Percentiles rank a stretch among this genome's conserved stretches.
Conservation (phyloP, 805 yeast genomes). For the Tetrapisispora taiwanensis region DNA sequence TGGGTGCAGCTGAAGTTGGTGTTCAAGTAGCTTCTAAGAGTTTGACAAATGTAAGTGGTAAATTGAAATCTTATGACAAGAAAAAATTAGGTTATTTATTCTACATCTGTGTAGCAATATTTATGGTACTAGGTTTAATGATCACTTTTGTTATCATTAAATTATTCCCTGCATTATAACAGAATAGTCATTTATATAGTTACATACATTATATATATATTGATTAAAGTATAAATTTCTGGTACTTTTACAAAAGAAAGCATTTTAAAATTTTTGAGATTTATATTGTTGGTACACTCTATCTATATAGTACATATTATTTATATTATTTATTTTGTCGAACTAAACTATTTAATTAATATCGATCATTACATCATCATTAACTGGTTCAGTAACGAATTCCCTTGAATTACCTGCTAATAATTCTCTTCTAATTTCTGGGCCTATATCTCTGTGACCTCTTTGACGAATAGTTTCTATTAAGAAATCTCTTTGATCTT, state of each 20-base stretch:
- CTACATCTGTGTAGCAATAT: slow-evolving; percentile 17
- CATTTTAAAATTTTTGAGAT: no score
- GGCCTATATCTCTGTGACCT: slow-evolving; percentile 80
- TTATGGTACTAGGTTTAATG: slow-evolving; percentile 26
- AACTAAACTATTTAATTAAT: slow-evolving; percentile 9
- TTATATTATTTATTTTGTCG: neutral
- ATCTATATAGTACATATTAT: neutral
- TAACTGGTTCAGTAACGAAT: slow-evolving; percentile 20
- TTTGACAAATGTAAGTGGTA: slow-evolving; percentile 25
- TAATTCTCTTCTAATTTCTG: slow-evolving; percentile 89
- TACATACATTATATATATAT: no score
- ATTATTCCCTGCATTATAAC: slow-evolving; percentile 31
- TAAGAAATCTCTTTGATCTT: slow-evolving; percentile 91
- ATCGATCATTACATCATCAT: slow-evolving; percentile 27
- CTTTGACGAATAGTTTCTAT: slow-evolving; percentile 86
- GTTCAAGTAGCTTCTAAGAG: slow-evolving; percentile 31
- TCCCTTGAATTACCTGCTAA: slow-evolving; percentile 73
- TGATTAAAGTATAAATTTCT: no score
- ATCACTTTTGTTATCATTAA: slow-evolving; percentile 30
- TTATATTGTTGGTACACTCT: no score
- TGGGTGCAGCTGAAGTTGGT: slow-evolving; percentile 35
- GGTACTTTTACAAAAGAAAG: no score
- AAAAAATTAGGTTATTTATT: slow-evolving; percentile 24
- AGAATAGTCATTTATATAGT: neutral
- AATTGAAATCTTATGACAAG: slow-evolving; percentile 24